Base-by-base conservation (phyloP, 1,284 basidiomycete genomes). In the Termitomyces sp. region DNA sequence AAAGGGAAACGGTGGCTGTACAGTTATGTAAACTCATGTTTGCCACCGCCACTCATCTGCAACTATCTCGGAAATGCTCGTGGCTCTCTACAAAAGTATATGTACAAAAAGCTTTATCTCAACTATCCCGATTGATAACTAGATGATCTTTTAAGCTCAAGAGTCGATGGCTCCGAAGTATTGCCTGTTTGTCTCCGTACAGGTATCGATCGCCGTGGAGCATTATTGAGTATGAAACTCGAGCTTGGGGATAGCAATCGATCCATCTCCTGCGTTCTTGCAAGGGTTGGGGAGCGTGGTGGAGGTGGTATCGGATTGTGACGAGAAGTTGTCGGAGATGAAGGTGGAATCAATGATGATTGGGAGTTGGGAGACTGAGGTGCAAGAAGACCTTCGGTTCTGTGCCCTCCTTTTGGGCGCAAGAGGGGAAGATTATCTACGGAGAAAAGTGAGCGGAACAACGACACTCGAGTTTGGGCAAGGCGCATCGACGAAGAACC, bases 391-490 rank as follows among this genome's bases (percentile, higher is more conserved):
- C 83, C 85, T 62, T 84, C 79, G 19, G 77, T 66, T 53, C 62
- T 67, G 18, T 69, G 65, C 18, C 66, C 59, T 19, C 62, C 47
- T 56, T 63, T 72, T 26, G 68, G 56, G 21, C 70, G 63, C 19
- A 72, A 58, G 38, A 64, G 66, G 4, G 69, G 64, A 8, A 73
- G 55, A 19, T 59, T 63, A 16, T 71, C 68, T 39, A 69, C 71
- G 19, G 76, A 75, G 55, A 88, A 74, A 35, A 86, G 68, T 3
- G 85, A 81, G 61, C 85, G 82, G 63, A 88, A 78, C 8, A 89
- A 72, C 10, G 87, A 88, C 9, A 68, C 73, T 64, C 68, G 74
- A 55, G 64, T 64, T 62, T 64, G 63, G 26, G 60, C 57, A 13
- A 55, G 64, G 58, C 59, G 66, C 46, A 62, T 57, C 18, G 64